Base-by-base conservation (phyloP, 805 yeast genomes). In the Clavispora fructus region DNA sequence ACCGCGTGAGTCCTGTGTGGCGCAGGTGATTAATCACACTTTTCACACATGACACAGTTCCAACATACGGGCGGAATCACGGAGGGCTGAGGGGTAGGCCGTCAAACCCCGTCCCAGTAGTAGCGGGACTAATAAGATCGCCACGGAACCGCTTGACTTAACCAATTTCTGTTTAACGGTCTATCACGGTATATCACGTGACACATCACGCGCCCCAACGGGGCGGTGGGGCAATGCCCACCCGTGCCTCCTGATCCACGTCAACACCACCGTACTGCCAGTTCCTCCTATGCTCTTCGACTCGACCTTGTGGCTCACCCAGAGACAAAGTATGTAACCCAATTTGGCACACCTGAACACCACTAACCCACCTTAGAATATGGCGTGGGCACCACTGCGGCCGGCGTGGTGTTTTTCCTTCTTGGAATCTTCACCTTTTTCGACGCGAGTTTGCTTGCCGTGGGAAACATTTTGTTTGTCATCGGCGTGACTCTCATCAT, bases 321-420 rank as follows among this genome's bases (percentile, higher is more conserved):
- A 84, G 56, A 66, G 80, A 53, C 91, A 84, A 59, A 84, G 88
- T 82, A 74, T 50, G 86, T 79, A 19, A 28, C 14, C 16, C 17
- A 23, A 3, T 7, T 4, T 3, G 9, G n/a, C 6, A 7, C 10
- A 10, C 28, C 37, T 5, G 23, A n/a, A 6, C 31, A 19, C 4
- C 12, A 32, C 39, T 41, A 32, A 32, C 44, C 63, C 23, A 6
- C 28, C 14, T 13, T 50, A 87, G 96, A 90, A 67, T 82, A 85
- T 59, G 98, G 98, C 32, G 97, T 88, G 16, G 96, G 88, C 2
- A 85, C 90, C 73, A 87, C 96, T 4, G 90, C 95, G 14, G 86
- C 85, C 30, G 96, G 95, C 8, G 78, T 84, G 41, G 60, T 86
- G 25, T 83, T 89, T 61, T 86, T 94, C 64, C 59, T 87, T 5